Percentiles rank a stretch among this genome's conserved stretches.
Conservation (phyloP, 106 monocot genomes). For the Hemerocallis citrina region DNA sequence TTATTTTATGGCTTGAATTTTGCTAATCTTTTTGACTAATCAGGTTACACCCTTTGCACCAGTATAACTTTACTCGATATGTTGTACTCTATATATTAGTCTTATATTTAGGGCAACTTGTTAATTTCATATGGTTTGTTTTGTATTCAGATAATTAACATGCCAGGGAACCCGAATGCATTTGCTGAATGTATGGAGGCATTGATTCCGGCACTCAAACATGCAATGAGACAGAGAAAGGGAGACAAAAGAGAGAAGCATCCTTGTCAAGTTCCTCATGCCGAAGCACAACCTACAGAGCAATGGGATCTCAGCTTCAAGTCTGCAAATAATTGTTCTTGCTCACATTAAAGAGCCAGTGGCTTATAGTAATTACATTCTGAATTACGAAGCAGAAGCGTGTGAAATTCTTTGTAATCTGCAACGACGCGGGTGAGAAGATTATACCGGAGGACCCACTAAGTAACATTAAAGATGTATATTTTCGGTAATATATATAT, state of each 20-base stretch:
- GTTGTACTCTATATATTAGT: not conserved
- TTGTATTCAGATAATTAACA: conserved; percentile 72
- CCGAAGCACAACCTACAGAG: conserved; percentile 36
- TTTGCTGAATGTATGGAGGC: conserved; percentile 88
- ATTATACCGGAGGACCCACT: too few species aligned
- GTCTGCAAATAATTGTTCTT: conserved; percentile 42
- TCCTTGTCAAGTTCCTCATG: conserved; percentile 79
- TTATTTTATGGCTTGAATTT: too few species aligned
- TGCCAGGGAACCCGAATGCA: conserved; percentile 94
- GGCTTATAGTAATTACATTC: too few species aligned
- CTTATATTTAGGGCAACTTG: not conserved
- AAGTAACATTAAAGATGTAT: too few species aligned
- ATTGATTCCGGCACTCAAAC: conserved; percentile 64
- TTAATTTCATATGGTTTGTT: not conserved
- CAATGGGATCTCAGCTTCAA: conserved; percentile 73
- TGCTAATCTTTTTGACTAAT: too few species aligned
- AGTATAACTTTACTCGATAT: not conserved
- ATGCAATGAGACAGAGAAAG: conserved; percentile 71
- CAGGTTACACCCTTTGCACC: conserved; percentile 82
- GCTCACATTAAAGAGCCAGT: conserved; percentile 30
- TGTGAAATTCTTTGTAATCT: too few species aligned
- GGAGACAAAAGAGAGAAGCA: conserved; percentile 95
- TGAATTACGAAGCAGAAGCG: too few species aligned
- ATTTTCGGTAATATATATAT: too few species aligned
- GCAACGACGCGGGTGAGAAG: too few species aligned